Conservation (phyloP, 2,329 filamentous ascomycete genomes). For the Thelonectria olida region DNA sequence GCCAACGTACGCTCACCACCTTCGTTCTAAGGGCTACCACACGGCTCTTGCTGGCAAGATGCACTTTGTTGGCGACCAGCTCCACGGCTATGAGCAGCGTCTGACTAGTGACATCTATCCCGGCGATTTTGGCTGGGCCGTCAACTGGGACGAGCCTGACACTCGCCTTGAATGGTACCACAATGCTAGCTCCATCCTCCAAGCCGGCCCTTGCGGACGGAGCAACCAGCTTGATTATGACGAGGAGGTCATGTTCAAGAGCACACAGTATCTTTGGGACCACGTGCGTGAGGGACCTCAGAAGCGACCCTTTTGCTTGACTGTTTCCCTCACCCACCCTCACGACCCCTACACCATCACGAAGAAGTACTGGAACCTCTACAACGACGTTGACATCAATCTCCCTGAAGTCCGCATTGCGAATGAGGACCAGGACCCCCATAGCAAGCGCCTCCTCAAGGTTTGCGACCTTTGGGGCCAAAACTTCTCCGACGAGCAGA, state of each 20-base stretch:
- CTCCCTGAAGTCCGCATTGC: slow-evolving; percentile 81
- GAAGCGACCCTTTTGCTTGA: slow-evolving; percentile 84
- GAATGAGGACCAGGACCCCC: slow-evolving; percentile 83
- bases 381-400: slow-evolving; percentile 88
- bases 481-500: slow-evolving; percentile 84
- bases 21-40: slow-evolving; percentile 86
- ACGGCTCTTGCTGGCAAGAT: slow-evolving; percentile 94
- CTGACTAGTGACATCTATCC: slow-evolving; percentile 97
- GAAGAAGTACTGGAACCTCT: slow-evolving; percentile 91
- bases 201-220: slow-evolving; percentile 86
- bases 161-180: slow-evolving; percentile 93
- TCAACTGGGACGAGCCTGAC: slow-evolving; percentile 93
- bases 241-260: slow-evolving; percentile 94
- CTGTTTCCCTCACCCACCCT: slow-evolving; percentile 91
- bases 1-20: slow-evolving; percentile 92
- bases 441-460: slow-evolving; percentile 86
- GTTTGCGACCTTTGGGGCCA: slow-evolving; percentile 89
- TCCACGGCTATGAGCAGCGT: slow-evolving; percentile 92
- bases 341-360: slow-evolving; percentile 97
- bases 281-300: slow-evolving; percentile 82
- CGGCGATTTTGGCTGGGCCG: slow-evolving; percentile 92
- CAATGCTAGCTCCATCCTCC: slow-evolving; percentile 91
- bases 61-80: slow-evolving; percentile 95
- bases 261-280: slow-evolving; percentile 89
- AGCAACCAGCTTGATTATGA: slow-evolving; percentile 97